These are phyloP conservation scores for Kwoniella botswanensis DNA, from an alignment of 768 basidiomycete genomes.

Conservation along the genomic window DNA sequence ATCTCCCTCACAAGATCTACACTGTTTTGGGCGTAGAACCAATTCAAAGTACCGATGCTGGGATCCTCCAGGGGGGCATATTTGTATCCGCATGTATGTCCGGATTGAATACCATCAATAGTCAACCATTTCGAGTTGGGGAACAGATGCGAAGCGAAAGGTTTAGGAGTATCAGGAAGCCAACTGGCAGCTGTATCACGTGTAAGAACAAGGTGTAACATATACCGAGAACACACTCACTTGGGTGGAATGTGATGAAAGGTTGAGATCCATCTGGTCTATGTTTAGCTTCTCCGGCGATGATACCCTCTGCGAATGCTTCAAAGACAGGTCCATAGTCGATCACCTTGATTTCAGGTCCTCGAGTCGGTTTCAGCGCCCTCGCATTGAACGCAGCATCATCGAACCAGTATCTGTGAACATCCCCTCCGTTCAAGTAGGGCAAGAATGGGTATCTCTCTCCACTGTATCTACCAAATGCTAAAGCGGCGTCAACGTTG, in stretches of 20 bases:
- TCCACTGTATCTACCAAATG: constrained; percentile 29
- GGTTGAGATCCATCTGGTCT: constrained; percentile 7
- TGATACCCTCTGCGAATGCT: constrained; percentile 23
- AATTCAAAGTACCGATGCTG: constrained; percentile 1
- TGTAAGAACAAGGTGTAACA: background rate
- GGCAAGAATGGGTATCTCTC: constrained; percentile 34
- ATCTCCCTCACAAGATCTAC: constrained; percentile 26
- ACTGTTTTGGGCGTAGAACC: constrained; percentile 7
- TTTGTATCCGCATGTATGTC: constrained; percentile 9
- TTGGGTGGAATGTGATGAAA: constrained; percentile 11
- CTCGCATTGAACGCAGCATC: background rate
- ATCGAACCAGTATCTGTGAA: constrained; percentile 24
- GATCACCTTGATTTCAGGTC: constrained; percentile 2
- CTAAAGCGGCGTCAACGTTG: constrained; percentile 11
- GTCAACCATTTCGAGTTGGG: constrained; percentile 27
- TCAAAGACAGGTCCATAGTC: constrained; percentile 22
- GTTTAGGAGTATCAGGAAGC: constrained; percentile 13
- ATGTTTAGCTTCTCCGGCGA: constrained; percentile 18
- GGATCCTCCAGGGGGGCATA: constrained; percentile 4
- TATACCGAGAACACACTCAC: background rate
- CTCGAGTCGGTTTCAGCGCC: constrained; percentile 4
- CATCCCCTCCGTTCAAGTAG: constrained; percentile 30
- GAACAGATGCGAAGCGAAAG: constrained; percentile 19
- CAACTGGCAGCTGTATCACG: constrained; percentile 13
- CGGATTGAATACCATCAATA: constrained; percentile 26